Evolutionary conservation across 192 early-diverging fungal genomes (phyloP), one percentile per base, ranked within the genome.

Genomic region (Entrophospora sp.): DNA sequence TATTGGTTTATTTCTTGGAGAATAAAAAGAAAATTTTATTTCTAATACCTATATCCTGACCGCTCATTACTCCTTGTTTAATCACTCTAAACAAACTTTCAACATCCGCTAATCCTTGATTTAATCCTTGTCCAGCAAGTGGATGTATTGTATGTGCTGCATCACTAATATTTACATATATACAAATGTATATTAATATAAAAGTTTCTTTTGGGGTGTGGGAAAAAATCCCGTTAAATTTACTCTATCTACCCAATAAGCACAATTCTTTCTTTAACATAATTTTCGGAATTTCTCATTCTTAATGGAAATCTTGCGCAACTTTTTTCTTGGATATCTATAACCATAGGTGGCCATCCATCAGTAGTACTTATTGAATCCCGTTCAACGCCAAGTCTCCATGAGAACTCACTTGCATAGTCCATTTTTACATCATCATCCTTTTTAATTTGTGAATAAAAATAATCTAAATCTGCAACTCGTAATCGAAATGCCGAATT

Each of bases 111-210:
- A 98, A 69, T 2, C 95, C 96, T 72, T 96, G 83, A 74, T 98
- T 98, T 27, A 98, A 76, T 10, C 96, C 96, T 76, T 96, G 96
- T 5, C 96, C 96, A 8, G 94, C 96, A 60, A 97, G 80, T 32
- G 96, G 96, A 69, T 98, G 95, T 45, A 96, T 86, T 1, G 90
- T 83, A 72, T 98, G 96, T 20, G 95, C 96, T 20, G 96, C 93
- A 73, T 98, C 96, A 5, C 88, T 89, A 68, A 27, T 45, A 28
- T 2, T 65, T 32, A n/a, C n/a, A n/a, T n/a, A n/a, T n/a, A n/a
- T n/a, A n/a, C n/a, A n/a, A n/a, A n/a, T n/a, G n/a, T n/a, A n/a
- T n/a, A n/a, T n/a, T n/a, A n/a, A n/a, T n/a, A n/a, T n/a, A n/a
- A n/a, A n/a, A n/a, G n/a, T n/a, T n/a, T n/a, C n/a, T n/a, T n/a